Percentiles rank a stretch among this genome's conserved stretches.
Conservation (phyloP, 2,329 filamentous ascomycete species). For the Venturia asperata region DNA sequence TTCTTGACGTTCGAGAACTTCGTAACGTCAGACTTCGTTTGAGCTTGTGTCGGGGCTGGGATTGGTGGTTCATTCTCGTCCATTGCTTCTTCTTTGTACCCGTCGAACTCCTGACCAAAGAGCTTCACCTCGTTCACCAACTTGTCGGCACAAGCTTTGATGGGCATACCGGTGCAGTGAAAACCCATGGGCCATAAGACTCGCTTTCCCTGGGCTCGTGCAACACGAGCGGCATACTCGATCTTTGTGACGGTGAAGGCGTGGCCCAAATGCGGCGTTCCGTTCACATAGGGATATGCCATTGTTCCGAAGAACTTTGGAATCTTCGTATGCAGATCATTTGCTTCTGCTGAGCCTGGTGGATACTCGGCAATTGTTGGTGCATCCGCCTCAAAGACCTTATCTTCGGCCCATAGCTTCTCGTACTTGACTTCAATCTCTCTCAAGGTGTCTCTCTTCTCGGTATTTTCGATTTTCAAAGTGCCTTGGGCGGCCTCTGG, state of each 20-base stretch:
- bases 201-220: conserved; percentile 83
- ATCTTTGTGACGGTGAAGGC: conserved; percentile 87
- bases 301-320: conserved; percentile 77
- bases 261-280: conserved; percentile 70
- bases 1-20: conserved; percentile 85
- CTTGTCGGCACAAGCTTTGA: conserved; percentile 96
- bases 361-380: conserved; percentile 73
- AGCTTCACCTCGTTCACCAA: conserved; percentile 79
- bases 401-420: conserved; percentile 67
- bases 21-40: conserved; percentile 70
- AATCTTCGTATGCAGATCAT: conserved; percentile 68
- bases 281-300: conserved; percentile 33
- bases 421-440: conserved; percentile 90
- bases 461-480: conserved; percentile 66
- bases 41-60: conserved; percentile 55
- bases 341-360: conserved; percentile 62
- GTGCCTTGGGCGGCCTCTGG: conserved; percentile 52
- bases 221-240: conserved; percentile 82
- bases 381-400: conserved; percentile 79
- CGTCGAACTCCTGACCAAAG: conserved; percentile 81
- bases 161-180: conserved; percentile 95
- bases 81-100: conserved; percentile 55
- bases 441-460: conserved; percentile 78
- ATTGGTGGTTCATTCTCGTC: conserved; percentile 44
- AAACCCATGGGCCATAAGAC: conserved; percentile 86